A percentile compares a stretch with the other conserved stretches of the same genome.
Conservation (phyloP, 371 early-diverging fungal genomes). For the Encephalitozoon hellem region DNA sequence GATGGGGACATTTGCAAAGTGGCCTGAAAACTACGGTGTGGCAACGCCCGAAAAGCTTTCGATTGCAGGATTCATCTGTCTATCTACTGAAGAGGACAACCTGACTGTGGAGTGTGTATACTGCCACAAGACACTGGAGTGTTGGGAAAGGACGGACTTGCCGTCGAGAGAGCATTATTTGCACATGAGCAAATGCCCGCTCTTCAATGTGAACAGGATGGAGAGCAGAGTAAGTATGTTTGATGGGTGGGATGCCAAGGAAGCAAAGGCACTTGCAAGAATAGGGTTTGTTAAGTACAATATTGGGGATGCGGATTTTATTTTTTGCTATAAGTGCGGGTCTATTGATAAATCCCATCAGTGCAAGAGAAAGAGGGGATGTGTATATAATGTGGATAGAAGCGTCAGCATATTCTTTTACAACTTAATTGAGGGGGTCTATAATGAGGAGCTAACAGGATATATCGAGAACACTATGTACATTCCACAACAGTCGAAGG, state of each 20-base stretch:
- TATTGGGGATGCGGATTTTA: conserved; percentile 1
- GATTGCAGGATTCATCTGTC: conserved; percentile 19
- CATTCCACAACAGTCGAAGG: neutral
- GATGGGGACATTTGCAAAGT: conserved; percentile 23
- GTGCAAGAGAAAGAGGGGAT: neutral
- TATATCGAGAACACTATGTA: neutral
- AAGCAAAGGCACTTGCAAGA: neutral
- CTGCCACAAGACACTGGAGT: conserved; percentile 49
- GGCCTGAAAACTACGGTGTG: neutral
- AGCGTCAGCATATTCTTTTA: conserved; percentile 11
- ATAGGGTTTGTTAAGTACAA: conserved; percentile 25
- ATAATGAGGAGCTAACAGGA: neutral
- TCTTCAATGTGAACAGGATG: conserved; percentile 25
- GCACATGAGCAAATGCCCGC: conserved; percentile 42
- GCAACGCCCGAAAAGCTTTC: conserved; percentile 3
- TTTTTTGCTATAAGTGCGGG: conserved; percentile 41
- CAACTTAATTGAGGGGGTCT: conserved; percentile 12
- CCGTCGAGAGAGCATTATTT: conserved; percentile 45
- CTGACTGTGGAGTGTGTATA: conserved; percentile 42
- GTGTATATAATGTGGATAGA: neutral
- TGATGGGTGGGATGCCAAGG: neutral
- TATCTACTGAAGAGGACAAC: neutral
- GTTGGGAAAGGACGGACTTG: conserved; percentile 44
- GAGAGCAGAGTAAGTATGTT: neutral
- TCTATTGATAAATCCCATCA: neutral